A percentile compares a stretch with the other conserved stretches of the same genome.
Conservation (phyloP, 2,329 filamentous ascomycete species). For the Cladophialophora exuberans region DNA sequence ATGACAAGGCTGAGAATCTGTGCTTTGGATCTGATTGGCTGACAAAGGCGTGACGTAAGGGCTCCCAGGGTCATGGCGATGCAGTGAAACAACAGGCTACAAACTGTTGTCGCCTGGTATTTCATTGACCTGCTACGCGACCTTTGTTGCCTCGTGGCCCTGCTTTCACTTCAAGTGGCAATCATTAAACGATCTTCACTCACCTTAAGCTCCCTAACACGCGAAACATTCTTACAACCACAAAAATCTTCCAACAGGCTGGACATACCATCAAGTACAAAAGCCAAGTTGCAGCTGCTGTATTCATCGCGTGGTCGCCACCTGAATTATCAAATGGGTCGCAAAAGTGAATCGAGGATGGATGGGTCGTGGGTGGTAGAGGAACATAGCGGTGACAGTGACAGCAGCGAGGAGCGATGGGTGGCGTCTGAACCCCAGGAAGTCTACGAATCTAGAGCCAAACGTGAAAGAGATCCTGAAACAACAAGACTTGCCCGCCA, state of each 20-base stretch:
- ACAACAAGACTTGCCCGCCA: not conserved
- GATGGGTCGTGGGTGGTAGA: slow-evolving; percentile 26
- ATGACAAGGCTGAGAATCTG: not conserved
- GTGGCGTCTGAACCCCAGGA: slow-evolving; percentile 9
- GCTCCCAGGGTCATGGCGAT: too few relatives aligned
- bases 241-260: too few relatives aligned
- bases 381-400: slow-evolving; percentile 17
- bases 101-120: too few relatives aligned
- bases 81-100: too few relatives aligned
- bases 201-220: too few relatives aligned
- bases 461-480: not conserved
- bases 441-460: not conserved
- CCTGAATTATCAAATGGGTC: slow-evolving; percentile 6
- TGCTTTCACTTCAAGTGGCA: not conserved
- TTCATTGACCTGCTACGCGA: not conserved
- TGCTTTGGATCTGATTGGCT: not conserved
- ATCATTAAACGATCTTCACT: not conserved
- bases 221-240: too few relatives aligned
- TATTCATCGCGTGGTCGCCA: not conserved
- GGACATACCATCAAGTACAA: not conserved
- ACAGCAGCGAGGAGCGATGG: slow-evolving; percentile 20
- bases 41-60: not conserved
- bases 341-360: slow-evolving; percentile 11
- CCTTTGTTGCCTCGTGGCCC: not conserved
- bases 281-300: not conserved